Evolutionary conservation across 306 rosid species (phyloP), one percentile per base, ranked within the genome.

Genomic region (Quercus wislizeni): DNA sequence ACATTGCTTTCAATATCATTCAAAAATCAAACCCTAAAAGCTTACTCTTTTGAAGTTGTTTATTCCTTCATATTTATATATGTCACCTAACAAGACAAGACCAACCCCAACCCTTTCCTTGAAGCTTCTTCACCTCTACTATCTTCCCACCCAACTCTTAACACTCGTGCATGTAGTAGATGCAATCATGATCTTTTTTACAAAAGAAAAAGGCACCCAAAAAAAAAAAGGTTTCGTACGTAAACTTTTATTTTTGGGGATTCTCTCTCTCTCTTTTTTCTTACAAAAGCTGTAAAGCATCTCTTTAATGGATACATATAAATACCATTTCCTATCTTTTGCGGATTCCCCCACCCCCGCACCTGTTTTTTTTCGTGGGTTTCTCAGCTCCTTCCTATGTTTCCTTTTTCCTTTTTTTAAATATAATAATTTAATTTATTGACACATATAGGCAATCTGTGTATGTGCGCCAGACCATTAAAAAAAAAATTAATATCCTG

Each of bases 61-160:
- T 49, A 49, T 12, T 49, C 17, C 54, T 12, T 49, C 46, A 12
- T 2, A 13, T 49, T 49, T 12, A 12, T 13, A 49, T 49, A 49
- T 10, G 54, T 49, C 54, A 49, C 54, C 54, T 49, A 49, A 49
- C 54, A 49, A 49, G 5, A 25, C 51, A 12, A 28, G 74, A 59
- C 71, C 69, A 52, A 55, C 76, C 80, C 76, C 54, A 8, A 13
- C 58, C 35, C 76, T 69, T 90, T 54, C 86, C 73, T 74, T 73
- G 94, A 90, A 86, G 86, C 87, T 90, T 88, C 94, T 67, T 79
- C 80, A 3, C 58, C 58, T 67, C 65, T 82, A 33, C 21, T 59
- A 46, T 77, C 25, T 69, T 80, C 80, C 80, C 81, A 69, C 79
- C 19, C 79, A 80, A 76, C 25, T 9, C 43, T 0, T 71, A 52